Evolutionary conservation across 331 rosid genomes (phyloP).

Genomic region (Quercus lobata): DNA sequence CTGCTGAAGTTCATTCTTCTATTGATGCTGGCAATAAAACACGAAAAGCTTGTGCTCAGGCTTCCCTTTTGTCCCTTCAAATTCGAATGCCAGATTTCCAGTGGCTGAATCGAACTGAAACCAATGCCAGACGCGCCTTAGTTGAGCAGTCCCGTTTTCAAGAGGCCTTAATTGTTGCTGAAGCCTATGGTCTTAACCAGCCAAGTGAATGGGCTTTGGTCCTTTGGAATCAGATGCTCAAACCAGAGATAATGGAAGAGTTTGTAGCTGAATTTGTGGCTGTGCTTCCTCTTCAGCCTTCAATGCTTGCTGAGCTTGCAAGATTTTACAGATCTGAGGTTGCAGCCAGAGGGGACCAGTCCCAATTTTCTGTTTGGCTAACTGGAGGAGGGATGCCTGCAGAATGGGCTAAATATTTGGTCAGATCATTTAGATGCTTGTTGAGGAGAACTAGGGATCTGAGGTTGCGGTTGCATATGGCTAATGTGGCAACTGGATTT

Average conservation of each 20-base stretch:
- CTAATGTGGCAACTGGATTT: slow-evolving; percentile 80
- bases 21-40: slow-evolving; percentile 98
- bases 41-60: slow-evolving; percentile 84
- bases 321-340: slow-evolving; percentile 83
- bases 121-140: slow-evolving; percentile 81
- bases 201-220: slow-evolving; percentile 97
- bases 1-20: slow-evolving; percentile 93
- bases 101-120: slow-evolving; percentile 78
- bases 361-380: slow-evolving; percentile 97
- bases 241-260: slow-evolving; percentile 91
- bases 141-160: slow-evolving; percentile 94
- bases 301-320: slow-evolving; percentile 87
- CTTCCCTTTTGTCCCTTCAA: slow-evolving; percentile 90
- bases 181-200: slow-evolving; percentile 95
- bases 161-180: slow-evolving; percentile 94
- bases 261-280: slow-evolving; percentile 91
- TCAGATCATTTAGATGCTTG: slow-evolving; percentile 88
- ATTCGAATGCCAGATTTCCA: slow-evolving; percentile 94
- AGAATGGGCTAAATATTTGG: slow-evolving; percentile 93
- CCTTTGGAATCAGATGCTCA: slow-evolving; percentile 97
- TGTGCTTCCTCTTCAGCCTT: slow-evolving; percentile 84
- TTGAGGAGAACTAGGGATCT: slow-evolving; percentile 85
- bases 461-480: slow-evolving; percentile 72
- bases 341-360: slow-evolving; percentile 96
- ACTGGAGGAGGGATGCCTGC: slow-evolving; percentile 98